phyloP scores from a whole-genome alignment of 106 monocot genomes.

The Ottelia alismoides region DNA sequence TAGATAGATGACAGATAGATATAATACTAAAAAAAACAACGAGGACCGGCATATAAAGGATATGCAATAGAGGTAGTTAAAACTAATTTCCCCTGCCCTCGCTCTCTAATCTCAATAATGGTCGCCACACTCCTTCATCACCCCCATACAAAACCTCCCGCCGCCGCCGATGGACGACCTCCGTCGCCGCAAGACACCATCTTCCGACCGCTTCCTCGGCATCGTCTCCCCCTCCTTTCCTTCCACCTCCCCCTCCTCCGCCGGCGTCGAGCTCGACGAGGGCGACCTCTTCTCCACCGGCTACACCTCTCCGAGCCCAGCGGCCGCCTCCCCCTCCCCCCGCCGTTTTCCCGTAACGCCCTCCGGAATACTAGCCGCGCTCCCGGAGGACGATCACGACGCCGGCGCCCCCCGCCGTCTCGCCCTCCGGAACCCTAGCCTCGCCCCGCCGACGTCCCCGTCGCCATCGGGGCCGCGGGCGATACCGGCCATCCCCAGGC shows the following conservation, averaged over 20 bases:
- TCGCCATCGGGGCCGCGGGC: slow-evolving; percentile 18
- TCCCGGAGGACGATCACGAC: slow-evolving; percentile 31
- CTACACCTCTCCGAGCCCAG: slow-evolving; percentile 4
- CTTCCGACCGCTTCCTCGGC: slow-evolving; percentile 56
- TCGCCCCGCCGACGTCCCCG: slow-evolving; percentile 19
- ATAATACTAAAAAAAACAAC: too few species aligned
- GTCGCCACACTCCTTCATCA: too few species aligned
- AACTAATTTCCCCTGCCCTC: too few species aligned
- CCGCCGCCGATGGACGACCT: slow-evolving; percentile 9
- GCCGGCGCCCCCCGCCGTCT: slow-evolving; percentile 2
- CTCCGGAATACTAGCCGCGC: slow-evolving; percentile 50
- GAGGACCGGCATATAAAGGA: too few species aligned
- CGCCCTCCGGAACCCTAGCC: slow-evolving; percentile 13
- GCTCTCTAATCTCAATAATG: too few species aligned
- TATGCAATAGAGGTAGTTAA: too few species aligned
- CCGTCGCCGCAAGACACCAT: slow-evolving; percentile 10
- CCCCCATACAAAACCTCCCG: too few species aligned
- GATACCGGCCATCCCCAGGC: slow-evolving; percentile 30
- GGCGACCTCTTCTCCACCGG: slow-evolving; percentile 48
- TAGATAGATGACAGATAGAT: too few species aligned
- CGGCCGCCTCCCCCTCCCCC: neutral
- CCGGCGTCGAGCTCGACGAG: slow-evolving; percentile 52
- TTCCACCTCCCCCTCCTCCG: slow-evolving; percentile 3
- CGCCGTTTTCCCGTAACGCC: neutral
- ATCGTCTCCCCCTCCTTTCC: slow-evolving; percentile 16